phyloP scores from a whole-genome alignment of 768 basidiomycete species.

The Leucocoprinus birnbaumii region DNA sequence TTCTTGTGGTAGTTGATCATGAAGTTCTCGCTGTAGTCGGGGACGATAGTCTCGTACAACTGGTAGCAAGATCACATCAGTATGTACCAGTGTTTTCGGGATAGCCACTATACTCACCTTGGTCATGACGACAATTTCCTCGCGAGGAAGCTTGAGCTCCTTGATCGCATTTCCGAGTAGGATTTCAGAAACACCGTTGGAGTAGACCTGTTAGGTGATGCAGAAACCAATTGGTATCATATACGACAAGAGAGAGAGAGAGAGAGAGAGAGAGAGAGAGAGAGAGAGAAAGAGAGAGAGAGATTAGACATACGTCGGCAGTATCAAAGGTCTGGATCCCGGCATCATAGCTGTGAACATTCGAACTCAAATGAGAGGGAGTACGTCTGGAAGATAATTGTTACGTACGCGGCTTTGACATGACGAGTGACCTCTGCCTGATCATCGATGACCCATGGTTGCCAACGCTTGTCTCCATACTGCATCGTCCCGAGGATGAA shows the following conservation, averaged over 20 bases:
- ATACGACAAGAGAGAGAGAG: not conserved
- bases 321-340: slow-evolving; percentile 66
- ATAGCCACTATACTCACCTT: slow-evolving; percentile 25
- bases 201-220: slow-evolving; percentile 46
- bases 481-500: slow-evolving; percentile 62
- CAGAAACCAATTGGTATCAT: not conserved
- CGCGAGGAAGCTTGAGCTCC: slow-evolving; percentile 61
- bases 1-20: slow-evolving; percentile 9
- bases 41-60: slow-evolving; percentile 34
- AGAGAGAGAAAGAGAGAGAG: no score
- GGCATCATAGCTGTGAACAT: slow-evolving; percentile 46
- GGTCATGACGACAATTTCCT: slow-evolving; percentile 74
- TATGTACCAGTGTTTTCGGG: not conserved
- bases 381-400: not conserved
- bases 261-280: no score
- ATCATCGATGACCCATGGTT: slow-evolving; percentile 36
- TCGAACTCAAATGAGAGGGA: slow-evolving; percentile 3
- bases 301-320: slow-evolving; percentile 33
- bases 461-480: slow-evolving; percentile 52
- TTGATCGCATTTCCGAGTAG: slow-evolving; percentile 75
- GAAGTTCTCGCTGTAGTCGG: slow-evolving; percentile 16
- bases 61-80: slow-evolving; percentile 21
- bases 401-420: slow-evolving; percentile 43
- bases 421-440: slow-evolving; percentile 51
- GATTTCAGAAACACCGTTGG: slow-evolving; percentile 62